Base-by-base conservation (phyloP, 2,329 filamentous ascomycete species). In the Colletotrichum paranaense region DNA sequence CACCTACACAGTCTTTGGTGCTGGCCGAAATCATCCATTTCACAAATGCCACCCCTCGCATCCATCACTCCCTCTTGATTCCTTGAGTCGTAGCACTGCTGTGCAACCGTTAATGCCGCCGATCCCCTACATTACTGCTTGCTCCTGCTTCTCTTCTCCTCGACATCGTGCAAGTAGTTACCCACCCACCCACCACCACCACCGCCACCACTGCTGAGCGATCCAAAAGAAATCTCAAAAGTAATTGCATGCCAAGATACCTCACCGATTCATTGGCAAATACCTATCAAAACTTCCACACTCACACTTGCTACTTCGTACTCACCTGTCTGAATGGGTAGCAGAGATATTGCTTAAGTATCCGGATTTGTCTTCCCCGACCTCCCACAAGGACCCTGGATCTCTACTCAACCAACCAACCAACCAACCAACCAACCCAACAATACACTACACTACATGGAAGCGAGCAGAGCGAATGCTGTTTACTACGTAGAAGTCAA, bases 51-150 rank as follows among this genome's bases (percentile, higher is more conserved):
- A 19, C 42, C 60, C 30, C 32, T 57, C 26, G 22, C 32, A 42
- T 52, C 46, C 24, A 65, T 65, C 60, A 22, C 35, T 26, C 30
- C 38, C 38, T 42, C 38, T 42, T 42, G 38, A 42, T 16, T 42
- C 38, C 38, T 42, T 42, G 38, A 42, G 38, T 14, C 46, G 28
- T 60, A 9, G 32, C n/a, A 53, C 8, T 35, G 28, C 35, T 65
- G 46, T 55, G 28, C 59, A 24, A 73, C 60, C 42, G 32, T 62
- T 62, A 60, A n/a, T 63, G 12, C 42, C n/a, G 60, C 60, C 67
- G 59, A 64, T 59, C 22, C 58, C 26, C 42, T 26, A 30, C 16
- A 26, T 28, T 28, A n/a, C 49, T 58, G 11, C 22, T 12, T 19
- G 5, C 35, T 38, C 52, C 32, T n/a, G 4, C 26, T 52, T 28